Evolutionary conservation across 2,329 filamentous ascomycete genomes (phyloP), one percentile per base, ranked within the genome.

Genomic region (Alternaria sp.): DNA sequence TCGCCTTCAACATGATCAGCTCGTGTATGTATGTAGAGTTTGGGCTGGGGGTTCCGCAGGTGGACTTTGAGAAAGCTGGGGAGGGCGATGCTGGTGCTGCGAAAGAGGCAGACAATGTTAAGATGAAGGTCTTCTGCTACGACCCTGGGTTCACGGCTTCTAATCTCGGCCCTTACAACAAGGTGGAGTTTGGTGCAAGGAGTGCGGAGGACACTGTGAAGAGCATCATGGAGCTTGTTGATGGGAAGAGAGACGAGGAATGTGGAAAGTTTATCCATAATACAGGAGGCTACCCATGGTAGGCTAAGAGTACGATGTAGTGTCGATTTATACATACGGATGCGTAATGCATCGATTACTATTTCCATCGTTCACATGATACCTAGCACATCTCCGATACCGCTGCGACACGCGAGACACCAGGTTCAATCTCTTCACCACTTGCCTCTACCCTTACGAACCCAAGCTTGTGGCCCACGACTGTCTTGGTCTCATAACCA

Each of bases 1-100:
- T 78, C 5, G 81, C 81, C 2, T 59, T 81, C 64, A 81, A 81
- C 43, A 81, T 82, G 79, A 59, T 82, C 12, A 74, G 71, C 9
- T 72, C 74, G 11, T 76, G 71, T 50, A 69, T 80, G 52, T 64
- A 65, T 28, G 72, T 74, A 5, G 74, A 80, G 63, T 77, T 72
- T 54, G 75, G 69, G 0, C 32, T 66, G 11, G 65, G 62, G 2
- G 12, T 69, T 15, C 55, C 64, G 28, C 67, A 69, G 30, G 30
- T 45, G 5, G 63, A 68, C 25, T 44, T 54, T 6, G 36, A 51
- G 10, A 63, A 61, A 4, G 13, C 23, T 10, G 59, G 45, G 15
- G 5, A 30, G 8, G n/a, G 10, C n/a, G 19, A 62, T 6, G 54
- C 5, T 11, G 44, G 46, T 11, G 45, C 23, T 19, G 59, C 64